These are phyloP conservation scores for Dictyostelium discoideum DNA, from an alignment of 78 protist species.

Conservation along the genomic window dicty_2.7 NC_007091.3:687001-687500, in stretches of 20 bases:
- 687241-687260: not conserved
- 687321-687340: not conserved
- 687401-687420: too few relatives aligned
- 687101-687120: not conserved
- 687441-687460: constrained; percentile 50
- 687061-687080: constrained; percentile 64
- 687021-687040: constrained; percentile 20
- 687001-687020: constrained; percentile 3
- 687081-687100: constrained; percentile 30
- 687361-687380: too few relatives aligned
- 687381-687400: too few relatives aligned
- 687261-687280: not conserved
- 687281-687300: too few relatives aligned
- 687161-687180: not conserved
- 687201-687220: too few relatives aligned
- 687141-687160: not conserved
- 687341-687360: too few relatives aligned
- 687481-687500: constrained; percentile 65
- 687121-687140: constrained; percentile 24
- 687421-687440: not conserved
- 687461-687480: constrained; percentile 51
- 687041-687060: constrained; percentile 48
- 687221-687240: too few relatives aligned
- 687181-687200: constrained; percentile 16
- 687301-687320: not conserved